Conservation (phyloP, 768 basidiomycete genomes). For the Suillus alpinus region DNA sequence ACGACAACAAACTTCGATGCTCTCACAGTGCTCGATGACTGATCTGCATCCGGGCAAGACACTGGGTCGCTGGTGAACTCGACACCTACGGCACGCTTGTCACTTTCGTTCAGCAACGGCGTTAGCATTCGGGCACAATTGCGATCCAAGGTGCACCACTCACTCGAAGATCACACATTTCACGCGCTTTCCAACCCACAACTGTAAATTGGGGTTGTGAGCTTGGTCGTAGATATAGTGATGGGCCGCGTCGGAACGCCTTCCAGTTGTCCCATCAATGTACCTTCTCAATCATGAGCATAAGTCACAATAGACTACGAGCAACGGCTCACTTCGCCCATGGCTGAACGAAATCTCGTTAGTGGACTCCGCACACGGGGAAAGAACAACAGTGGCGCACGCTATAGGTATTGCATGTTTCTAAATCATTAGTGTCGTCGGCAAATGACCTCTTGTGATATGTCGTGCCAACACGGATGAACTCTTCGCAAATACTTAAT, state of each 20-base stretch:
- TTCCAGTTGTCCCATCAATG: slow-evolving; percentile 42
- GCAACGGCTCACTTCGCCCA: slow-evolving; percentile 15
- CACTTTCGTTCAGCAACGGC: slow-evolving; percentile 16
- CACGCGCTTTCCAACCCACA: slow-evolving; percentile 32
- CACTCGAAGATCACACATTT: slow-evolving; percentile 37
- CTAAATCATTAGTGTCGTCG: slow-evolving; percentile 49
- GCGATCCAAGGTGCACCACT: slow-evolving; percentile 3
- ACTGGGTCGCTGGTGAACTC: slow-evolving; percentile 30
- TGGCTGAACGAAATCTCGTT: slow-evolving; percentile 10
- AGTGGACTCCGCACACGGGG: background rate
- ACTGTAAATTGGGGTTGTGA: slow-evolving; percentile 27
- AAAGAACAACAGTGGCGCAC: slow-evolving; percentile 8
- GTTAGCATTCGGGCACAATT: background rate
- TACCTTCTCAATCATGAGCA: slow-evolving; percentile 38
- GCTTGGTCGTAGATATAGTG: slow-evolving; percentile 35
- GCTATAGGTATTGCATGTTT: slow-evolving; percentile 21
- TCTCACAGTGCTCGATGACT: slow-evolving; percentile 14
- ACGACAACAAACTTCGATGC: slow-evolving; percentile 37
- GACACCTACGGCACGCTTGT: slow-evolving; percentile 35
- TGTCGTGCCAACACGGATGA: slow-evolving; percentile 41
- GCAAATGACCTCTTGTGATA: slow-evolving; percentile 46
- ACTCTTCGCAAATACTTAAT: slow-evolving; percentile 35
- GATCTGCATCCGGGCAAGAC: slow-evolving; percentile 15
- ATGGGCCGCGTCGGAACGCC: slow-evolving; percentile 33
- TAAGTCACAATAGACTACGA: too few species aligned